These are phyloP conservation scores for Cercospora sp. DNA, from an alignment of 2,329 filamentous ascomycete genomes.

Conservation along the genomic window DNA sequence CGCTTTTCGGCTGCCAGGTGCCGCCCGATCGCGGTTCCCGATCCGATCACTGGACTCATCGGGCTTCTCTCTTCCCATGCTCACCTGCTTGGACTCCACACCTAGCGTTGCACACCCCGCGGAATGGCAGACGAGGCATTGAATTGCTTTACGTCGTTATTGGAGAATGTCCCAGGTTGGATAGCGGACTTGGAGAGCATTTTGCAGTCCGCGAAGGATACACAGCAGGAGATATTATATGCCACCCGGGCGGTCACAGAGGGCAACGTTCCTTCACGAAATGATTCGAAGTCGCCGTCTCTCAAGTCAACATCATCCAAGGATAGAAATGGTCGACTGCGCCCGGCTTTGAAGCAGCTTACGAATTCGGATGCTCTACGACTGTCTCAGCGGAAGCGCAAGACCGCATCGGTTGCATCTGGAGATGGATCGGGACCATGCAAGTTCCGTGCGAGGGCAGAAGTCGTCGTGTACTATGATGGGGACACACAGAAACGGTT, in stretches of 20 bases:
- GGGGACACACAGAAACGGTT: constrained; percentile 81
- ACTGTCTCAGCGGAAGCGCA: constrained; percentile 44
- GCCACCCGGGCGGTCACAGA: constrained; percentile 25
- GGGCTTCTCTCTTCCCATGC: neutral
- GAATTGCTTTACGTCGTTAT: constrained; percentile 32
- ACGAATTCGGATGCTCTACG: constrained; percentile 34
- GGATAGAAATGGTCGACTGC: constrained; percentile 1
- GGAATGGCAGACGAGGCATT: constrained; percentile 38
- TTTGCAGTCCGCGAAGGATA: constrained; percentile 28
- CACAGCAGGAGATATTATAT: constrained; percentile 34
- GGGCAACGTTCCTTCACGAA: neutral
- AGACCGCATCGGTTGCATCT: constrained; percentile 46
- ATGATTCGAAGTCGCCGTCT: constrained; percentile 30
- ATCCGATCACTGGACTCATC: neutral
- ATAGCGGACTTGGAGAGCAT: constrained; percentile 37
- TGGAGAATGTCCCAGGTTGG: constrained; percentile 37
- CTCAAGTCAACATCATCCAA: constrained; percentile 24
- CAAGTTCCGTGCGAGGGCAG: constrained; percentile 68
- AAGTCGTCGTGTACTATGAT: constrained; percentile 91
- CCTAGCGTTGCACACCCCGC: neutral
- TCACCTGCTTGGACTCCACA: neutral
- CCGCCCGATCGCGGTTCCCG: constrained; percentile 3
- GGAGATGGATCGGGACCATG: constrained; percentile 44
- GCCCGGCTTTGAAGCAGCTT: constrained; percentile 31
- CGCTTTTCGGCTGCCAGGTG: constrained; percentile 11